Evolutionary conservation across 2,329 filamentous ascomycete species (phyloP), one percentile per base, ranked within the genome.

Genomic region (Endocalyx cinctus): DNA sequence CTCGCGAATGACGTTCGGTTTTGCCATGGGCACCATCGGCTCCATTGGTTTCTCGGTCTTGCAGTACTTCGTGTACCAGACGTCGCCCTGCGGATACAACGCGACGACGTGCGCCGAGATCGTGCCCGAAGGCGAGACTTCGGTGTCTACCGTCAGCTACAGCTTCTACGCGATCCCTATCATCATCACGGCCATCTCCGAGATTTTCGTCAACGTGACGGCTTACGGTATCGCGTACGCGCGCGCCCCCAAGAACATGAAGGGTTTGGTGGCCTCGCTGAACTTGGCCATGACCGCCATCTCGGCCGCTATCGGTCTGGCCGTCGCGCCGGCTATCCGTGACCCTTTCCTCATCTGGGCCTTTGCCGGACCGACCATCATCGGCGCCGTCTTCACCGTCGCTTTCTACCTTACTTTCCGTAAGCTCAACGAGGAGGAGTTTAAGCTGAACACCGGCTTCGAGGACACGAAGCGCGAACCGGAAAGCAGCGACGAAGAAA

Each of bases 221-320:
- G 79, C 78, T 2, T 76, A 84, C 43, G 84, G 87, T 55, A 87
- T 86, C 43, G 84, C 84, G 20, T 88, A 79, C 64, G 81, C 79
- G 55, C 86, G 87, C 60, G 82, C 83, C 0, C 84, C 84, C 17
- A 77, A 74, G 51, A 87, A 87, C 65, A 89, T 89, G 84, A 80
- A 82, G 45, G 84, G 79, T 2, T 69, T 88, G n/a, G 82, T 89
- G 48, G 70, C 74, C 58, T 74, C 76, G 14, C 67, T 87, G 48
- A 79, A 79, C 52, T 69, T 87, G 25, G 80, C 84, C 64, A 86
- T 77, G 70, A 79, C 69, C 18, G 83, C 82, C 37, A 69, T 88
- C 45, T 77, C 79, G 1, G 69, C 79, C 18, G 82, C 83, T 22
- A 62, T 88, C 31, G 81, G 79, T n/a, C 77, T 69, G 34, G 60